phyloP scores from a whole-genome alignment of 805 yeast species.

The Saturnispora mendoncae region DNA sequence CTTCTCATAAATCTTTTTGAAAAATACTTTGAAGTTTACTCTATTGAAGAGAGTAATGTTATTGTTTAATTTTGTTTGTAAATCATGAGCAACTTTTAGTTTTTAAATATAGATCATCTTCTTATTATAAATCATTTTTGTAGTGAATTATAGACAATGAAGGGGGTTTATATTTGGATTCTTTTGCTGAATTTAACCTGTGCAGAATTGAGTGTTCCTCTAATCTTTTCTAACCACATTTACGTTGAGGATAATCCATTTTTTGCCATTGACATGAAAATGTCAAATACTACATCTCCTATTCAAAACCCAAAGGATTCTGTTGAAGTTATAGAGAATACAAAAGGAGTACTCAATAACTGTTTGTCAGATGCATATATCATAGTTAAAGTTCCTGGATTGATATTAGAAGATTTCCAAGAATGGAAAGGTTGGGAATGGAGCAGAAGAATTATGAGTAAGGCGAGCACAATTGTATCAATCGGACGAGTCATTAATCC shows the following conservation, averaged over 20 bases:
- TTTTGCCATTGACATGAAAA: constrained; percentile 3
- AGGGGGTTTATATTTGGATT: not conserved
- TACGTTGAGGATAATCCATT: constrained; percentile 7
- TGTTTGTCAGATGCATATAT: constrained; percentile 53
- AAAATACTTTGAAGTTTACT: constrained; percentile 46
- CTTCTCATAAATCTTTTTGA: constrained; percentile 53
- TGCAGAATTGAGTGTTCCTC: constrained; percentile 7
- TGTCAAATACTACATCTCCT: constrained; percentile 5
- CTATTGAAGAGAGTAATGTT: constrained; percentile 33
- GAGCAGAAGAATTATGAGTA: constrained; percentile 40
- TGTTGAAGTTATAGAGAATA: not conserved
- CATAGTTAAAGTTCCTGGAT: constrained; percentile 46
- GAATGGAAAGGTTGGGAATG: constrained; percentile 36
- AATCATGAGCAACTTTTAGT: not conserved
- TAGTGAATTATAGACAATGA: not conserved
- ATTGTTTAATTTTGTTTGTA: constrained; percentile 25
- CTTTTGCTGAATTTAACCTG: not conserved
- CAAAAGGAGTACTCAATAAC: constrained; percentile 18
- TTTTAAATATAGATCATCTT: not conserved
- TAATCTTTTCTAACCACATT: constrained; percentile 5
- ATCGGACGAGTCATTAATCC: constrained; percentile 41
- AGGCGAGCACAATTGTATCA: constrained; percentile 53
- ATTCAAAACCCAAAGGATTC: constrained; percentile 4
- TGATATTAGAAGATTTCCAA: constrained; percentile 38
- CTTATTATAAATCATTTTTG: not conserved